Base-by-base conservation (phyloP, 352 stramenopile species). In the Globisporangium orthogonon region DNA sequence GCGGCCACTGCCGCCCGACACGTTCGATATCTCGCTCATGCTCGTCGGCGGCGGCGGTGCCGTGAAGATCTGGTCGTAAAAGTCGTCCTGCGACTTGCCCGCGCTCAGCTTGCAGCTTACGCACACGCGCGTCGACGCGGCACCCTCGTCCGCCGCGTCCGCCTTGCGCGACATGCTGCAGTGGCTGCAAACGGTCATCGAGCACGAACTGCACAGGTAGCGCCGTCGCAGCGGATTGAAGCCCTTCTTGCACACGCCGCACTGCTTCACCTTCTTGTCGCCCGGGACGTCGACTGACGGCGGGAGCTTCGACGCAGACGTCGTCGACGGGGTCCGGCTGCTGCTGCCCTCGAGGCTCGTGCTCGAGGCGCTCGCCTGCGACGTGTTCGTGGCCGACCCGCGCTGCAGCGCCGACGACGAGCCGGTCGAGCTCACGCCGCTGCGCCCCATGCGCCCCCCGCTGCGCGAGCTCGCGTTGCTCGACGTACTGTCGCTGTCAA, bases 61-160 rank as follows among this genome's bases (percentile, higher is more conserved):
- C 13, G 78, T 83, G 65, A 89, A 89, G 60, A 90, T 88, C 46
- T 74, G 75, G 66, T 90, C 77, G 65, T 91, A 90, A 53, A 89
- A 91, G 60, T 92, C 82, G 54, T 89, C 78, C 40, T 88, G 74
- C 7, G 70, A 68, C 45, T 78, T 68, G 14, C 78, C 76, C 40
- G 78, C 77, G 64, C 79, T 87, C 58, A 90, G 67, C 63, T 91
- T 94, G 69, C 85, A 95, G 58, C 71, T 79, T 35, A 91, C 74
- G 61, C 85, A 95, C 58, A 93, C 84, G 55, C 85, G 83, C 61
- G 84, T 66, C 13, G 77, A 90, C 29, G 73, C 71, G 4, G 67
- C 58, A 30, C 73, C 71, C 46, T 86, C 76, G 50, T 86, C 76
- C 7, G 59, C 71, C 7, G 68, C 69, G 41, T 83, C 76, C 13